Percentiles rank a stretch among this genome's conserved stretches.
Conservation (phyloP, 1,284 basidiomycete genomes). For the Pseudozyma hubeiensis region DNA sequence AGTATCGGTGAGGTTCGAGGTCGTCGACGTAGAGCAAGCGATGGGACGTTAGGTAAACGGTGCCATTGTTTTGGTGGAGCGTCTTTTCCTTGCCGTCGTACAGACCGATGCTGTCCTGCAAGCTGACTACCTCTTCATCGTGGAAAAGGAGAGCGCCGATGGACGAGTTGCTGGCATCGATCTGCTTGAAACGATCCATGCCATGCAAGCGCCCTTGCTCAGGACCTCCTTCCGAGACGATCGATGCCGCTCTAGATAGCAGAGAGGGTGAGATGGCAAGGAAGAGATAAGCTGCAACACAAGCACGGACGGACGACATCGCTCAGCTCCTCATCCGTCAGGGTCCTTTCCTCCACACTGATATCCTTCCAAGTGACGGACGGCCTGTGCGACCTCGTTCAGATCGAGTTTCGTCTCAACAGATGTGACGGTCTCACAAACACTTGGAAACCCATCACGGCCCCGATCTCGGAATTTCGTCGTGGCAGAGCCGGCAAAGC, state of each 20-base stretch:
- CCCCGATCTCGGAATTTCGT: constrained; percentile 1
- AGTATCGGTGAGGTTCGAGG: constrained; percentile 71
- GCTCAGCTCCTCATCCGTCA: neutral
- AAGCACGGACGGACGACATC: neutral
- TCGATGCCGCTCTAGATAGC: neutral
- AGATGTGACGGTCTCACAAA: constrained; percentile 11
- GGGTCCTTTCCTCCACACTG: constrained; percentile 11
- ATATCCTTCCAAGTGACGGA: neutral
- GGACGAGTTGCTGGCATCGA: constrained; percentile 58
- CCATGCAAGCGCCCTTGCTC: constrained; percentile 10
- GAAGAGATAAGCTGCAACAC: too few relatives aligned
- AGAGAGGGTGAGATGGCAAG: neutral
- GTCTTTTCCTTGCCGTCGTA: constrained; percentile 79
- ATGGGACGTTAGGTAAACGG: constrained; percentile 82
- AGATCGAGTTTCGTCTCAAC: neutral
- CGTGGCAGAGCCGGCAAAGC: constrained; percentile 13
- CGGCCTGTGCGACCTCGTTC: constrained; percentile 9
- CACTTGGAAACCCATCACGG: neutral
- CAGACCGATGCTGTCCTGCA: constrained; percentile 61
- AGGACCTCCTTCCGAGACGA: neutral
- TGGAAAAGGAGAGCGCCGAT: constrained; percentile 54
- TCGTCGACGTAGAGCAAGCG: constrained; percentile 84
- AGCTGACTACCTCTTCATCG: constrained; percentile 60
- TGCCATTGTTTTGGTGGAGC: constrained; percentile 78
- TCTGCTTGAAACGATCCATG: constrained; percentile 62